Evolutionary conservation across 2,329 filamentous ascomycete genomes (phyloP), one percentile per base, ranked within the genome.

Genomic region (Thielaviopsis populi): DNA sequence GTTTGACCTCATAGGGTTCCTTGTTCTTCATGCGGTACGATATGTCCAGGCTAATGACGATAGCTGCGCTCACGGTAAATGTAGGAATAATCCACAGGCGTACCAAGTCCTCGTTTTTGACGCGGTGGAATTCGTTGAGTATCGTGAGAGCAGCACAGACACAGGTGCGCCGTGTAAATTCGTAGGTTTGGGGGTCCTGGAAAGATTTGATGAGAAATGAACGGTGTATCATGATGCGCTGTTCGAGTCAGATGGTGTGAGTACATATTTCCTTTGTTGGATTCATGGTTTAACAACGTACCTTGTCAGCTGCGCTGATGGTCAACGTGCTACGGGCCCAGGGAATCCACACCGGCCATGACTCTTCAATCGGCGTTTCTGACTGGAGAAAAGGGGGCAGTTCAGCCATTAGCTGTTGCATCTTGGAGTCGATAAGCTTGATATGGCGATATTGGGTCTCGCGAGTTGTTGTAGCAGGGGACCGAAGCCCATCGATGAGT

Each of bases 51-150:
- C 61, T 61, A 37, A 66, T 63, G 17, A 66, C 64, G 37, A 63
- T 63, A 13, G 64, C 64, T 4, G 61, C 64, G 22, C 61, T 60
- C 17, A 66, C 64, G 33, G 64, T 66, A 30, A 66, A 66, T 11
- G 64, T 66, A 1, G 64, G 64, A n/a, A 66, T 66, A 19, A 63
- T 66, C 64, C 64, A 66, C 1, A 66, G 64, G n/a, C 61, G 64
- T 1, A 63, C 64, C 17, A 66, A 61, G 48, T 63, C 53, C 11
- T 59, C 56, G 43, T 59, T 42, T 22, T 66, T 66, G 24, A 66
- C 50, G n/a, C 61, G 61, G 17, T 54, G 64, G 46, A 66, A 66
- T 19, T 66, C 61, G 24, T 63, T 56, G 17, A 66, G 48, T 17
- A 66, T 66, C 1, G 61, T 63, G 22, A 66, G 61, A 13, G 64